Percentiles rank a stretch among this genome's conserved stretches.
These are phyloP conservation scores for Niveomyces coronatus DNA, from an alignment of 2,329 filamentous ascomycete genomes.

Conservation along the genomic window DNA sequence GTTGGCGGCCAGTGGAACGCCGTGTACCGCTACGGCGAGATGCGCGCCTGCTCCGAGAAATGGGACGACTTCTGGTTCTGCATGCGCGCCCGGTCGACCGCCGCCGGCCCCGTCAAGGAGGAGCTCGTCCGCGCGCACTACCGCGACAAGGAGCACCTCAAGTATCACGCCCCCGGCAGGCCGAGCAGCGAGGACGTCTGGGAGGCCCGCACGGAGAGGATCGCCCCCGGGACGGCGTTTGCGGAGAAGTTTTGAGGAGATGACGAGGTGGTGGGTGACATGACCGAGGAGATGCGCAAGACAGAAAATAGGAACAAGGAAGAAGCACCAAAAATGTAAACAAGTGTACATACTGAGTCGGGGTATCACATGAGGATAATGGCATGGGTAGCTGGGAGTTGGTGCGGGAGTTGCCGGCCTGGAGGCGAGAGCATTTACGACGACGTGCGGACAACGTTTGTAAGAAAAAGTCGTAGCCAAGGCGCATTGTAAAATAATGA, in stretches of 20 bases:
- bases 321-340: too few relatives aligned
- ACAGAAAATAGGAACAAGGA: constrained; percentile 24
- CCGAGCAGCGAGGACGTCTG: constrained; percentile 86
- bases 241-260: constrained; percentile 27
- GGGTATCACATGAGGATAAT: constrained; percentile 19
- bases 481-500: too few relatives aligned
- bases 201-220: constrained; percentile 57
- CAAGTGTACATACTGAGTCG: constrained; percentile 25
- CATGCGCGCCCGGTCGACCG: constrained; percentile 68
- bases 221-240: constrained; percentile 41
- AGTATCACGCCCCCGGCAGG: constrained; percentile 52
- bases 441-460: too few relatives aligned
- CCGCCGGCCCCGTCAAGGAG: constrained; percentile 47
- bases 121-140: constrained; percentile 58
- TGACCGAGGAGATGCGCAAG: constrained; percentile 33
- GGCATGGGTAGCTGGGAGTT: too few relatives aligned
- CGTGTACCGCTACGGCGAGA: constrained; percentile 74
- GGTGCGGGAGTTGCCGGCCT: too few relatives aligned
- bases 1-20: constrained; percentile 86
- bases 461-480: too few relatives aligned
- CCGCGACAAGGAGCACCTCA: constrained; percentile 51
- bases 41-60: constrained; percentile 69
- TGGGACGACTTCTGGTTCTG: constrained; percentile 98
- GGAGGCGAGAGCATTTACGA: too few relatives aligned
- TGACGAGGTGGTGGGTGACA: constrained; percentile 28